A percentile compares a stretch with the other conserved stretches of the same genome.
Conservation (phyloP, 176 grass and related monocot genomes). For the Triticum turgidum region DNA sequence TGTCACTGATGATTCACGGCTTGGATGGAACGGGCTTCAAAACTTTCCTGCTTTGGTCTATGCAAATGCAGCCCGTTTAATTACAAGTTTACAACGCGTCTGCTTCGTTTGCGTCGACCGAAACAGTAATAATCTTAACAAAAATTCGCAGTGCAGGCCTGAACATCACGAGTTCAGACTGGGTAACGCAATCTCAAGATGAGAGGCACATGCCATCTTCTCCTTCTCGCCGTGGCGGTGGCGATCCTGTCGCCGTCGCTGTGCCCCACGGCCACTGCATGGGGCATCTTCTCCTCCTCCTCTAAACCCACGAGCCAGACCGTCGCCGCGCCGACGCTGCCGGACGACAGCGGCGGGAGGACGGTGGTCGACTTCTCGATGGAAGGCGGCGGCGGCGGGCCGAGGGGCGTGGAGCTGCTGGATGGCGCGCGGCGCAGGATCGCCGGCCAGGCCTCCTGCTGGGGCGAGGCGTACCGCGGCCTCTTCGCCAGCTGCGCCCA, state of each 20-base stretch:
- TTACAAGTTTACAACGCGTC: neutral
- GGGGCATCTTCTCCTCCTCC: constrained; percentile 30
- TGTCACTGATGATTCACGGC: neutral
- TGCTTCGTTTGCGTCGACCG: neutral
- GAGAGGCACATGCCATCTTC: neutral
- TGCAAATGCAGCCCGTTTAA: neutral
- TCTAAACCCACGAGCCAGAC: neutral
- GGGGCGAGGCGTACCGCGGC: constrained; percentile 54
- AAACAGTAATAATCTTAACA: neutral
- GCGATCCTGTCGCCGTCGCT: neutral
- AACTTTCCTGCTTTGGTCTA: neutral
- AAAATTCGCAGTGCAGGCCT: neutral
- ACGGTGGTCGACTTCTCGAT: constrained; percentile 40
- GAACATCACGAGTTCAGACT: neutral
- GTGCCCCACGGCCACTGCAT: neutral
- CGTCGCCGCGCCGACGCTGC: neutral
- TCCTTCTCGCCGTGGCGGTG: neutral
- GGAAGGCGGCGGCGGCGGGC: neutral
- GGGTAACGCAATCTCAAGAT: neutral
- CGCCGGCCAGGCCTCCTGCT: constrained; percentile 39
- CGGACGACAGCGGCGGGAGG: neutral
- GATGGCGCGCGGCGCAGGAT: constrained; percentile 47
- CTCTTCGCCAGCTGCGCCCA: constrained; percentile 62
- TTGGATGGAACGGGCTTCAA: neutral
- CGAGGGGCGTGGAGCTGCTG: constrained; percentile 38